These are phyloP conservation scores for Metschnikowia vanudenii DNA, from an alignment of 805 yeast genomes.

Conservation along the genomic window DNA sequence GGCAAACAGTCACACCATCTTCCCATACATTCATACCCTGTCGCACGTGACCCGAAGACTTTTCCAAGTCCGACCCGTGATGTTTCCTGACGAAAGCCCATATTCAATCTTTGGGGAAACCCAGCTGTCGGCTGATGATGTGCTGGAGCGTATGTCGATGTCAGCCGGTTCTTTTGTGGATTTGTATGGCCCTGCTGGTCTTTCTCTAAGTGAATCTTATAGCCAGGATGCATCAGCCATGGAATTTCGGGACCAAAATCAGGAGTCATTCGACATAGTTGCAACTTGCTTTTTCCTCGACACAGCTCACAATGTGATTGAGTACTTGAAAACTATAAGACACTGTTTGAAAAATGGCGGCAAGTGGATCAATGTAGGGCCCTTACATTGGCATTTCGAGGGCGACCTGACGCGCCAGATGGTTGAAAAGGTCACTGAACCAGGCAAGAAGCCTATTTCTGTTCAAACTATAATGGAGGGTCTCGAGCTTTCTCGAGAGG, in stretches of 20 bases:
- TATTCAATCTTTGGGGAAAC: constrained; percentile 25
- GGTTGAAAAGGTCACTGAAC: constrained; percentile 8
- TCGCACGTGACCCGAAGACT: constrained; percentile 45
- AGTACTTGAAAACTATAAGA: constrained; percentile 50
- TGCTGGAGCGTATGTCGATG: constrained; percentile 58
- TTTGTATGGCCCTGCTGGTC: constrained; percentile 53
- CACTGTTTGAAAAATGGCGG: constrained; percentile 48
- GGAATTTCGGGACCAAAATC: constrained; percentile 42
- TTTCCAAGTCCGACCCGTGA: constrained; percentile 50
- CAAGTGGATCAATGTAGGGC: constrained; percentile 66
- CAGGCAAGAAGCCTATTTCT: constrained; percentile 22
- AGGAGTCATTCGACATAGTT: constrained; percentile 41
- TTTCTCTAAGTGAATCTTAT: constrained; percentile 35
- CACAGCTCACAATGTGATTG: constrained; percentile 58
- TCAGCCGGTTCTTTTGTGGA: constrained; percentile 72
- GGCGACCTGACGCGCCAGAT: constrained; percentile 34
- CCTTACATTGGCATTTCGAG: constrained; percentile 71
- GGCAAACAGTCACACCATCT: constrained; percentile 41
- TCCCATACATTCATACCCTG: constrained; percentile 55
- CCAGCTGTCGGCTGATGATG: background rate
- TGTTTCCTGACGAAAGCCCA: constrained; percentile 54
- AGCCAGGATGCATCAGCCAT: constrained; percentile 38
- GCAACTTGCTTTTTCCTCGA: constrained; percentile 63
- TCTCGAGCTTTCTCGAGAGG: constrained; percentile 58
- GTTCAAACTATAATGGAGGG: constrained; percentile 47